These are phyloP conservation scores for Tubosaeta sp. DNA, from an alignment of 768 basidiomycete species.

Conservation along the genomic window DNA sequence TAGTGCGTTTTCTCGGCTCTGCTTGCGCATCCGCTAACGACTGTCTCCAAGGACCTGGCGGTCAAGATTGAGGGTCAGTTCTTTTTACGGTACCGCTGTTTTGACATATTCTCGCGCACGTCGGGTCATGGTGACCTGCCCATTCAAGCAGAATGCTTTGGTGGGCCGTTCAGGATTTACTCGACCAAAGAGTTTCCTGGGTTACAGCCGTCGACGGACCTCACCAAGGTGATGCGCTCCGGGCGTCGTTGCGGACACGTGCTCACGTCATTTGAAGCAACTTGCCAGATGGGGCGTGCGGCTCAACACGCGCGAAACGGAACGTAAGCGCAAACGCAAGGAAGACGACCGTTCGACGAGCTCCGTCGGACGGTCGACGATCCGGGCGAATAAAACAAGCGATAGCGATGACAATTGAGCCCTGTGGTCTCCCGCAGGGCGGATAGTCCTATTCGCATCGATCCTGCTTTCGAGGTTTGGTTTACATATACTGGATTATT, in stretches of 20 bases:
- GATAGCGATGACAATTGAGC: constrained; percentile 25
- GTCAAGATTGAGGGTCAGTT: constrained; percentile 65
- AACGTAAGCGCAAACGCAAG: constrained; percentile 35
- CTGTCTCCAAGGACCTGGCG: constrained; percentile 52
- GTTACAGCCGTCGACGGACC: constrained; percentile 59
- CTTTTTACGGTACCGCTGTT: constrained; percentile 65
- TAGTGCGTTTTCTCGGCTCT: constrained; percentile 9
- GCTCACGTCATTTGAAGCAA: constrained; percentile 22
- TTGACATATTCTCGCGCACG: constrained; percentile 50
- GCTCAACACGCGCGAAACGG: constrained; percentile 35
- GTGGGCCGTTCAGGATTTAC: constrained; percentile 64
- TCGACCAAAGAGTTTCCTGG: constrained; percentile 76
- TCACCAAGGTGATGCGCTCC: constrained; percentile 52
- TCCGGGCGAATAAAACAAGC: constrained; percentile 13
- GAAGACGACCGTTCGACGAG: constrained; percentile 7
- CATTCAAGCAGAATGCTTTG: constrained; percentile 61
- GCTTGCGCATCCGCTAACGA: constrained; percentile 1
- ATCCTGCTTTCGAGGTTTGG: constrained; percentile 1
- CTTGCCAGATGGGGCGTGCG: constrained; percentile 33
- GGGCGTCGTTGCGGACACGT: neutral
- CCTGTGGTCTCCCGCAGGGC: neutral
- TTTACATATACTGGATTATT: constrained; percentile 6
- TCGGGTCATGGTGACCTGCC: constrained; percentile 31
- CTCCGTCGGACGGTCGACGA: constrained; percentile 3
- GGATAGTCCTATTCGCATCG: neutral